Evolutionary conservation across 2,329 filamentous ascomycete genomes (phyloP).

Genomic region (Alternaria gansuensis): DNA sequence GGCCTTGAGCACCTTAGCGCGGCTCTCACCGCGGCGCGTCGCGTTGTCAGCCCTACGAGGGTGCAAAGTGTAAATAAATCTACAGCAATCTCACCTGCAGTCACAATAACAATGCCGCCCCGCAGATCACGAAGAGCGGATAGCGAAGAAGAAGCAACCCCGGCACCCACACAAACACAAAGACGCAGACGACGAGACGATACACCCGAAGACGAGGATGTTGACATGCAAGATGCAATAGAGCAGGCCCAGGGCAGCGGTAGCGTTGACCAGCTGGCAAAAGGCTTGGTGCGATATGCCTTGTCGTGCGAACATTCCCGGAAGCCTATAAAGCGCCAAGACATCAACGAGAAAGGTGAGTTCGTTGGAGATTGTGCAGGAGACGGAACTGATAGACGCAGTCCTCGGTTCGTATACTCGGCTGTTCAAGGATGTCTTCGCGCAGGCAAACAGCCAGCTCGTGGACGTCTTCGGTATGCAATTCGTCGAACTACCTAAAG

Average conservation of each 20-base stretch:
- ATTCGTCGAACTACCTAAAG: slow-evolving; percentile 80
- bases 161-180: slow-evolving; percentile 33
- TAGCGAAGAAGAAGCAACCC: slow-evolving; percentile 20
- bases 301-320: slow-evolving; percentile 68
- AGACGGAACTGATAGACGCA: slow-evolving; percentile 26
- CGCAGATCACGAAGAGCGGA: slow-evolving; percentile 6
- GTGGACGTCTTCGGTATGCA: slow-evolving; percentile 87
- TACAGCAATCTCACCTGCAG: neutral
- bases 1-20: slow-evolving; percentile 7
- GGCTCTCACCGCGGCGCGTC: slow-evolving; percentile 24
- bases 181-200: slow-evolving; percentile 29
- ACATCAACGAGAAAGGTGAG: slow-evolving; percentile 64
- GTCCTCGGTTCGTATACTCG: slow-evolving; percentile 75
- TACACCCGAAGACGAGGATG: slow-evolving; percentile 35
- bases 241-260: slow-evolving; percentile 32
- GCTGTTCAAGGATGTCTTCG: slow-evolving; percentile 80
- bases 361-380: neutral
- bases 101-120: slow-evolving; percentile 19
- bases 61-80: neutral
- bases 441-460: slow-evolving; percentile 76
- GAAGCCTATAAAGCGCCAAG: slow-evolving; percentile 64
- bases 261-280: slow-evolving; percentile 60
- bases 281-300: slow-evolving; percentile 69
- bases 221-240: slow-evolving; percentile 25
- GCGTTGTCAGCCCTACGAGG: slow-evolving; percentile 30